These are phyloP conservation scores for Lactuca sativa DNA, from an alignment of 129 eudicot genomes.

Conservation along the genomic window DNA sequence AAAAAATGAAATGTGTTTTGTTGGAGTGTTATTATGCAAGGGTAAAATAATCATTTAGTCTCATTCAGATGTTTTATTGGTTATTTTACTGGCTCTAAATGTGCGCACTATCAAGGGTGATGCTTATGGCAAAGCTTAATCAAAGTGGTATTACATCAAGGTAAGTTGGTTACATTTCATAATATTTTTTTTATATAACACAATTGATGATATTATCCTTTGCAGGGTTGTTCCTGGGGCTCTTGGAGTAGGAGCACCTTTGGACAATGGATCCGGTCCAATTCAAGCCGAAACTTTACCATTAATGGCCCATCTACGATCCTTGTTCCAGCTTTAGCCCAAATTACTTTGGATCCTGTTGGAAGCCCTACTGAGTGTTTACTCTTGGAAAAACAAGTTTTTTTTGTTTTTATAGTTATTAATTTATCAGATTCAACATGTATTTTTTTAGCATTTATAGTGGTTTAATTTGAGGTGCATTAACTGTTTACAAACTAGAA, in stretches of 20 bases:
- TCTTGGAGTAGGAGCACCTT: constrained; percentile 74
- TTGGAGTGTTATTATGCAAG: too few relatives aligned
- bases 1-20: not conserved
- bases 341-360: constrained; percentile 62
- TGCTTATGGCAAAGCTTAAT: constrained; percentile 92
- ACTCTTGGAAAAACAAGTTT: constrained; percentile 82
- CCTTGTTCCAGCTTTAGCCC: constrained; percentile 54
- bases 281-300: constrained; percentile 40
- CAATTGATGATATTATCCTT: constrained; percentile 12
- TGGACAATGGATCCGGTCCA: constrained; percentile 61
- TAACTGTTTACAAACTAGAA: constrained; percentile 42
- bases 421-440: too few relatives aligned
- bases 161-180: constrained; percentile 36
- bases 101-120: constrained; percentile 78
- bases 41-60: too few relatives aligned
- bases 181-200: not conserved
- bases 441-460: too few relatives aligned
- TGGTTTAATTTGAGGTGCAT: too few relatives aligned
- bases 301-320: constrained; percentile 41
- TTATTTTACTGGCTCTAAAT: constrained; percentile 61
- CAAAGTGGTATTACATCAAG: constrained; percentile 87
- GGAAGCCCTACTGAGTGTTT: constrained; percentile 93
- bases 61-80: too few relatives aligned
- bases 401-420: not conserved
- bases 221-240: constrained; percentile 59